Percentiles rank a stretch among this genome's conserved stretches.
These are phyloP conservation scores for Waltergamsia citrina DNA, from an alignment of 2,329 filamentous ascomycete genomes.

Conservation along the genomic window DNA sequence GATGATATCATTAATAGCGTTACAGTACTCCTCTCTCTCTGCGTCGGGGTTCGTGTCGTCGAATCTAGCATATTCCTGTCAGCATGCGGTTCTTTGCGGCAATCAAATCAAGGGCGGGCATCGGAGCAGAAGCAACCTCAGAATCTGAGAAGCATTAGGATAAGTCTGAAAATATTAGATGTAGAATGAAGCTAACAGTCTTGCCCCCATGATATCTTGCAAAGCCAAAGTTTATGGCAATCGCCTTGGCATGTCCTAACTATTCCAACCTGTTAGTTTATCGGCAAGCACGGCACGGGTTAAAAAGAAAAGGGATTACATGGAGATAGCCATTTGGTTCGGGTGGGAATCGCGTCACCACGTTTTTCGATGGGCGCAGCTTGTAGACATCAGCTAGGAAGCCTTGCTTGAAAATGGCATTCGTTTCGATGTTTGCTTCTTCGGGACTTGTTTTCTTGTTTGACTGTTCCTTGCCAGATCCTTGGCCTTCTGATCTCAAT, in stretches of 20 bases:
- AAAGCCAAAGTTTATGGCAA: constrained; percentile 94
- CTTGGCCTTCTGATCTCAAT: neutral
- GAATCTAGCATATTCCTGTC: constrained; percentile 43
- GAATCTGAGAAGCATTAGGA: constrained; percentile 21
- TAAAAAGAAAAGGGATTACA: too few relatives aligned
- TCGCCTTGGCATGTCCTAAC: constrained; percentile 93
- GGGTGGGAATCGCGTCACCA: constrained; percentile 62
- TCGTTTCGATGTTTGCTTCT: constrained; percentile 36
- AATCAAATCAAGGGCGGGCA: too few relatives aligned
- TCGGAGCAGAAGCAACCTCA: too few relatives aligned
- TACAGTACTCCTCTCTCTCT: constrained; percentile 84
- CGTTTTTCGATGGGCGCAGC: constrained; percentile 50
- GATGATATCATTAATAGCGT: constrained; percentile 81
- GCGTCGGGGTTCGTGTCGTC: constrained; percentile 95
- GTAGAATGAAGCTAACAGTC: constrained; percentile 17
- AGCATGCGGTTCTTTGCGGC: constrained; percentile 8
- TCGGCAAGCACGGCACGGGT: too few relatives aligned
- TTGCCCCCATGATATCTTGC: constrained; percentile 73
- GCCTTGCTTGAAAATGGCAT: constrained; percentile 72
- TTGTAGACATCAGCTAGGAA: constrained; percentile 67
- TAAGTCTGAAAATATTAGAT: constrained; percentile 8
- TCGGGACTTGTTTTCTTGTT: too few relatives aligned
- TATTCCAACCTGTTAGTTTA: too few relatives aligned
- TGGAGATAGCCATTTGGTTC: constrained; percentile 92
- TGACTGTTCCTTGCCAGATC: constrained; percentile 29